Percentiles rank a stretch among this genome's conserved stretches.
Conservation (phyloP, 345 rosid genomes). For the Lumnitzera littorea region DNA sequence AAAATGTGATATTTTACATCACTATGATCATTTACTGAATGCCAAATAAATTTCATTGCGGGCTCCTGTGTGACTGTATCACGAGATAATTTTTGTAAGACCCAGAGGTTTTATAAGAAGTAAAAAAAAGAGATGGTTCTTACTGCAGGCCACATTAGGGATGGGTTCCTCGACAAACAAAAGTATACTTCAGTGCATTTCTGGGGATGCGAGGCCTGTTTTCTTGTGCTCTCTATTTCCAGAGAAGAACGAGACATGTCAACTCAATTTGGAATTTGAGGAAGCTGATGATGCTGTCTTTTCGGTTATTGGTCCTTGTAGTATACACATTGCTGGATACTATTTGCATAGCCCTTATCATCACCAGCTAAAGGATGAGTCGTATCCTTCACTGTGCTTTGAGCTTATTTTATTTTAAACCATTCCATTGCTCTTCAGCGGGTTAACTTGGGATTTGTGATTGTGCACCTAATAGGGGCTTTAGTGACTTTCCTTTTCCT, state of each 20-base stretch:
- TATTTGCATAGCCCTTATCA: constrained; percentile 15
- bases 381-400: constrained; percentile 41
- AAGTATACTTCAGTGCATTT: constrained; percentile 62
- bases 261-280: constrained; percentile 60
- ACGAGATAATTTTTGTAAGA: not conserved
- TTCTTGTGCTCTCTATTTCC: constrained; percentile 56
- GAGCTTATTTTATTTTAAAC: not conserved
- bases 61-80: too few species aligned
- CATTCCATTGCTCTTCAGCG: not conserved
- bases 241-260: constrained; percentile 39
- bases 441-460: not conserved
- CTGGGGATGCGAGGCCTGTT: constrained; percentile 56
- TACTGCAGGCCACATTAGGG: constrained; percentile 61
- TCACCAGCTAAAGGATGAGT: constrained; percentile 26
- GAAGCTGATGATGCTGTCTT: constrained; percentile 64
- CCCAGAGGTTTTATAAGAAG: not conserved
- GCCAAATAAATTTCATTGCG: too few species aligned
- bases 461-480: too few species aligned
- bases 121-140: not conserved
- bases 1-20: too few species aligned
- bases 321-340: constrained; percentile 71
- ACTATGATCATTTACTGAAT: too few species aligned
- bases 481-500: too few species aligned
- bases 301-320: constrained; percentile 62
- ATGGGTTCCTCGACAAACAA: constrained; percentile 23